phyloP scores from a whole-genome alignment of 176 grass and related monocot species.

The Aegilops longissima region DNA sequence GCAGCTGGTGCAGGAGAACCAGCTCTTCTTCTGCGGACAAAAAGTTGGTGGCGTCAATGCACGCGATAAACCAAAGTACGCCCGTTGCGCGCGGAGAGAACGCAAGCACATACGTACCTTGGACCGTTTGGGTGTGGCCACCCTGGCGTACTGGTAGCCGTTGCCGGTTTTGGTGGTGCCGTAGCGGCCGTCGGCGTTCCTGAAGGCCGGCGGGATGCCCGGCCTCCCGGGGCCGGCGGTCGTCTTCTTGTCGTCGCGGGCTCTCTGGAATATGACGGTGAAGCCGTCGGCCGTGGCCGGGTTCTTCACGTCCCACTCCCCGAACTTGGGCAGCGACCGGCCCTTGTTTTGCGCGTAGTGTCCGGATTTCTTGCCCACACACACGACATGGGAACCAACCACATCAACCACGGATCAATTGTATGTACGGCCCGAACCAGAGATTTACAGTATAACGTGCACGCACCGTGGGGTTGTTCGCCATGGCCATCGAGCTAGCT shows the following conservation, averaged over 20 bases:
- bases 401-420: not conserved
- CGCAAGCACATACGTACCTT: slow-evolving; percentile 3
- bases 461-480: slow-evolving; percentile 11
- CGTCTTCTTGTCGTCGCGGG: slow-evolving; percentile 62
- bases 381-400: not conserved
- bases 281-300: slow-evolving; percentile 58
- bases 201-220: slow-evolving; percentile 33
- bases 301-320: slow-evolving; percentile 75
- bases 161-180: slow-evolving; percentile 4
- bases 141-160: slow-evolving; percentile 1
- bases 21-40: slow-evolving; percentile 36
- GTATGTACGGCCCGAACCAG: not conserved
- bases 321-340: slow-evolving; percentile 64
- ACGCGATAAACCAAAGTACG: not conserved
- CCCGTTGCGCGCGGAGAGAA: too few species aligned
- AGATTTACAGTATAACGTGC: not conserved
- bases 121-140: slow-evolving; percentile 22
- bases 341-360: slow-evolving; percentile 33
- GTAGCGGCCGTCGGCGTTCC: not conserved
- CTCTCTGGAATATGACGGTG: slow-evolving; percentile 75
- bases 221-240: slow-evolving; percentile 31
- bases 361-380: too few species aligned
- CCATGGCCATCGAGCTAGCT: slow-evolving; percentile 11
- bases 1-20: slow-evolving; percentile 35
- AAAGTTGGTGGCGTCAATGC: not conserved